Evolutionary conservation across 257 asterid species (phyloP), one percentile per base, ranked within the genome.

Genomic region (Nicotiana benthamiana): DNA sequence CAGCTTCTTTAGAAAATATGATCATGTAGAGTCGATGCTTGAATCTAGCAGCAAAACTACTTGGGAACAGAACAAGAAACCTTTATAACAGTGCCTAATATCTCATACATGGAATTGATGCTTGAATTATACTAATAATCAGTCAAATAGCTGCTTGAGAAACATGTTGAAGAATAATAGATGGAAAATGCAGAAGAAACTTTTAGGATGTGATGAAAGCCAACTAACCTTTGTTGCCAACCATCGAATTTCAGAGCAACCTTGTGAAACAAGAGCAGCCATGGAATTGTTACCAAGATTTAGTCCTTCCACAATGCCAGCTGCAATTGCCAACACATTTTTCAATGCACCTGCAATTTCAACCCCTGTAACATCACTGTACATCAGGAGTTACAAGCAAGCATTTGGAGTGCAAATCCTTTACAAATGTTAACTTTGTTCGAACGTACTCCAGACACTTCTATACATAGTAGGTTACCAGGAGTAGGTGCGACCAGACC

Each of bases 221-320:
- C 43, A 24, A 75, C 87, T 51, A 54, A 90, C 98, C 98, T 94
- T 94, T 79, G 98, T 92, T 48, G 95, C 98, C 81, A 94, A 88
- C 98, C 98, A 94, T 88, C 98, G 92, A 36, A 94, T 94, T 89
- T 94, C 98, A 18, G 97, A 92, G 89, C 97, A 92, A 40, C 98
- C 98, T 90, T 94, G 98, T 46, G 98, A 62, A 84, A 94, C 98
- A 34, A 94, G 97, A 76, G 98, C 97, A 74, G 98, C 98, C 98
- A 94, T 92, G 24, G 96, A 91, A 86, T 94, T 94, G 84, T 94
- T 94, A 40, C 97, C 98, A 32, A 94, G 97, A 88, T 93, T 90
- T 70, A 94, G 86, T 79, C 98, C 98, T 86, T 89, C 98, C 64
- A 94, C 98, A 51, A 94, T 94, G 76, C 98, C 98, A 67, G 97